Evolutionary conservation across 352 stramenopile genomes (phyloP).

Genomic region (Aphanomyces invadans): DNA sequence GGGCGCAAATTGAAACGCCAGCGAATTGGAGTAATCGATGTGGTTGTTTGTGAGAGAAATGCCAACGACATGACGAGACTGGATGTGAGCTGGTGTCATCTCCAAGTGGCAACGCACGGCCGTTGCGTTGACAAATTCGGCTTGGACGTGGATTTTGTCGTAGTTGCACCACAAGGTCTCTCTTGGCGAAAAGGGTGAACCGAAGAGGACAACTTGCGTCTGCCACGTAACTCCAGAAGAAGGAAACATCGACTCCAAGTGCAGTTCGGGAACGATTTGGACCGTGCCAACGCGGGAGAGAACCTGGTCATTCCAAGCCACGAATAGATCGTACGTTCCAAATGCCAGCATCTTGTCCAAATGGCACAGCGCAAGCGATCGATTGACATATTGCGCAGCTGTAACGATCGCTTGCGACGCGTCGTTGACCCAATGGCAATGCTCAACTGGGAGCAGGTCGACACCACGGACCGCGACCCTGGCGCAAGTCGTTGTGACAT

Average conservation of each 20-base stretch:
- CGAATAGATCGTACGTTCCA: constrained; percentile 1
- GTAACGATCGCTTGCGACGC: not conserved
- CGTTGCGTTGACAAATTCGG: constrained; percentile 7
- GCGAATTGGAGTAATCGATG: constrained; percentile 10
- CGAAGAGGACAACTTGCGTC: not conserved
- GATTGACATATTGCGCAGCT: constrained; percentile 2
- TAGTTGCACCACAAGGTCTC: not conserved
- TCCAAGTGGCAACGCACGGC: not conserved
- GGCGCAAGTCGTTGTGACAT: not conserved
- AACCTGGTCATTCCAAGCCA: constrained; percentile 15
- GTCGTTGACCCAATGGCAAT: not conserved
- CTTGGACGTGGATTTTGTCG: not conserved
- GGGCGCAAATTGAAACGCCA: constrained; percentile 1
- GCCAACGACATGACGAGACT: not conserved
- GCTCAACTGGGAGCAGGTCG: not conserved
- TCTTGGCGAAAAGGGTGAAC: not conserved
- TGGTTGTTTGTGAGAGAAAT: constrained; percentile 13
- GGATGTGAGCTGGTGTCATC: not conserved
- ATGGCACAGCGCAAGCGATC: not conserved
- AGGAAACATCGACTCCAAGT: not conserved
- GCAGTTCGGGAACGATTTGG: not conserved
- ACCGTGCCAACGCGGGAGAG: not conserved
- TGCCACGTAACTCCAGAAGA: not conserved
- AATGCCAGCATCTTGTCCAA: not conserved
- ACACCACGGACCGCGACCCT: not conserved